A percentile compares a stretch with the other conserved stretches of the same genome.
These are phyloP conservation scores for Solanum microdontum DNA, from an alignment of 257 asterid genomes.

Conservation along the genomic window DNA sequence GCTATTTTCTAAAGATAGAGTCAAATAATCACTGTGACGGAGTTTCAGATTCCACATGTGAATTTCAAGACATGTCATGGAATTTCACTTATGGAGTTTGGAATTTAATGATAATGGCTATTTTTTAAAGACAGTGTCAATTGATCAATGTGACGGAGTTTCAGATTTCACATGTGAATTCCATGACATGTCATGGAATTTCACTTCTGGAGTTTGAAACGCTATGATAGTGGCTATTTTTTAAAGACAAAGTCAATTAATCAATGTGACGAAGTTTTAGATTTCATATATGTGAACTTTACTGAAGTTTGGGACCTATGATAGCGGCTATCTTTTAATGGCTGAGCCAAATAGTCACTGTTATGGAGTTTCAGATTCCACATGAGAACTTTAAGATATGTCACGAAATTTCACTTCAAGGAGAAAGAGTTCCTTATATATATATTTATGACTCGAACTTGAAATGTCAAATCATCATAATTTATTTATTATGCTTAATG, in stretches of 20 bases:
- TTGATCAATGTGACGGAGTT: not conserved
- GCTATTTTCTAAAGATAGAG: not conserved
- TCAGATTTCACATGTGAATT: not conserved
- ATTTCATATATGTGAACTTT: not conserved
- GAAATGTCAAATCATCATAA: not conserved
- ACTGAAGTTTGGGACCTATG: not conserved
- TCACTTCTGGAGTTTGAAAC: not conserved
- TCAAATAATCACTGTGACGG: not conserved
- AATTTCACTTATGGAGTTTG: not conserved
- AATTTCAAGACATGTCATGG: not conserved
- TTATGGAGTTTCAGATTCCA: too few species aligned
- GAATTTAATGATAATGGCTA: accelerated
- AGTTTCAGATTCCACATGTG: not conserved
- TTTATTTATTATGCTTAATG: not conserved
- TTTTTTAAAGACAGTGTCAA: not conserved
- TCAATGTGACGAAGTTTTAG: not conserved
- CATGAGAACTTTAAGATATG: not conserved
- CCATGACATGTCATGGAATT: not conserved
- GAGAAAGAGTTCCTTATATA: too few species aligned
- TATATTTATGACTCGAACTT: too few species aligned
- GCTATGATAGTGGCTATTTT: not conserved
- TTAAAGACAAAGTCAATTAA: not conserved
- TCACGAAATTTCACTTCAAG: not conserved
- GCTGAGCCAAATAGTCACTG: not conserved
- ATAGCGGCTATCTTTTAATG: not conserved